Conservation (phyloP, 1,284 basidiomycete genomes). For the Leccinum olivaceoglutinosum region DNA sequence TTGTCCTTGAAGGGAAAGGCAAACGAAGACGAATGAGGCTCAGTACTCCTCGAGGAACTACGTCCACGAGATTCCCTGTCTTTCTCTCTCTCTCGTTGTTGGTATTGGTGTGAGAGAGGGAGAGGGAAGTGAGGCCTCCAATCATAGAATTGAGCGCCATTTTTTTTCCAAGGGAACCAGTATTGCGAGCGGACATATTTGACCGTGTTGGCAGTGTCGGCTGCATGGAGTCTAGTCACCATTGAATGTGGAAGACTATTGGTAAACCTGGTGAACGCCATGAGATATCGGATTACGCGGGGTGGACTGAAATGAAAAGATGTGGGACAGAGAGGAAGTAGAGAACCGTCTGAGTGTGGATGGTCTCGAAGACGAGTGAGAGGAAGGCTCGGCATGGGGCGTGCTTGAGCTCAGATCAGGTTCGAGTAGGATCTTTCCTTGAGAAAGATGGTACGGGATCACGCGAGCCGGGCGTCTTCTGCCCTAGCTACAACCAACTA, state of each 20-base stretch:
- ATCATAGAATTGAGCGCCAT: constrained; percentile 66
- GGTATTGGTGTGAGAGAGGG: constrained; percentile 49
- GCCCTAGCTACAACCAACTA: constrained; percentile 25
- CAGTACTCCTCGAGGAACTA: constrained; percentile 31
- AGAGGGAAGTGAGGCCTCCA: constrained; percentile 55
- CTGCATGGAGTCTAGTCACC: constrained; percentile 6
- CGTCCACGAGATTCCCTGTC: constrained; percentile 46
- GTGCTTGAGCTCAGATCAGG: background rate
- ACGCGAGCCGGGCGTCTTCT: constrained; percentile 16
- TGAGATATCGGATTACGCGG: constrained; percentile 17
- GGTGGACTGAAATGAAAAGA: constrained; percentile 22
- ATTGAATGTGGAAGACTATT: constrained; percentile 4
- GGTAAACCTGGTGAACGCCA: constrained; percentile 17
- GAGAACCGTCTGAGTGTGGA: constrained; percentile 20
- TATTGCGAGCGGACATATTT: constrained; percentile 29
- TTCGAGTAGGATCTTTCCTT: constrained; percentile 10
- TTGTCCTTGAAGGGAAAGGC: constrained; percentile 24
- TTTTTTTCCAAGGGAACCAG: constrained; percentile 51
- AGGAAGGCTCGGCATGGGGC: background rate
- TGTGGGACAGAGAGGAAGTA: constrained; percentile 19
- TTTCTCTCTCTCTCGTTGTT: constrained; percentile 27
- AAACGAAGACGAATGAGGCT: constrained; percentile 50
- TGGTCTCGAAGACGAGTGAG: constrained; percentile 14
- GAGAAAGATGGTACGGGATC: constrained; percentile 16
- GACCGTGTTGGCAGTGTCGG: constrained; percentile 18